These are phyloP conservation scores for Russula compacta DNA, from an alignment of 768 basidiomycete species.

Conservation along the genomic window DNA sequence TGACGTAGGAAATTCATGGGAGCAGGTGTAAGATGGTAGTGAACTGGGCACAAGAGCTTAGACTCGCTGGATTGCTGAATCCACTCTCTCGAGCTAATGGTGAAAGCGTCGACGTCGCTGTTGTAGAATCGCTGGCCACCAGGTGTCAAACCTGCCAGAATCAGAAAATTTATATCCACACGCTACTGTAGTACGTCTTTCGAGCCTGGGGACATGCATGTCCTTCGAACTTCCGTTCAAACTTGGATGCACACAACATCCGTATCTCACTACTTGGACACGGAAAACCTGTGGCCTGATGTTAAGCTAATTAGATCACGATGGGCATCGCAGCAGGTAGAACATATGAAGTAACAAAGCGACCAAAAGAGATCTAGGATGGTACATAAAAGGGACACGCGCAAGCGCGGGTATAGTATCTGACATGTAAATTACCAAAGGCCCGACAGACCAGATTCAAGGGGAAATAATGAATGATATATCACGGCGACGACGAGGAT, in stretches of 20 bases:
- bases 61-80: no score
- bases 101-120: background rate
- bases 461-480: background rate
- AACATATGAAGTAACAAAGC: constrained; percentile 9
- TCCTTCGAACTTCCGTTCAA: no score
- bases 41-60: no score
- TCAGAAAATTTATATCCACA: no score
- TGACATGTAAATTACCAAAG: constrained; percentile 16
- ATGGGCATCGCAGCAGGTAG: constrained; percentile 6
- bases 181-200: no score
- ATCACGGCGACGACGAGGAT: background rate
- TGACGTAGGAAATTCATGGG: background rate
- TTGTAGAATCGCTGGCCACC: background rate
- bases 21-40: background rate
- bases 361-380: background rate
- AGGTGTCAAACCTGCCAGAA: no score
- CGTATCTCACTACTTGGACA: background rate
- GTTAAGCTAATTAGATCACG: constrained; percentile 1
- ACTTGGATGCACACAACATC: background rate
- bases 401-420: constrained; percentile 15
- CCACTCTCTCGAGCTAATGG: background rate
- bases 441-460: background rate
- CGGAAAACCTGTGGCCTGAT: background rate
- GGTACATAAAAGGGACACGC: constrained; percentile 8
- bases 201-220: no score